phyloP scores from a whole-genome alignment of 1,284 basidiomycete genomes.

The Heterobasidion irregulare region DNA sequence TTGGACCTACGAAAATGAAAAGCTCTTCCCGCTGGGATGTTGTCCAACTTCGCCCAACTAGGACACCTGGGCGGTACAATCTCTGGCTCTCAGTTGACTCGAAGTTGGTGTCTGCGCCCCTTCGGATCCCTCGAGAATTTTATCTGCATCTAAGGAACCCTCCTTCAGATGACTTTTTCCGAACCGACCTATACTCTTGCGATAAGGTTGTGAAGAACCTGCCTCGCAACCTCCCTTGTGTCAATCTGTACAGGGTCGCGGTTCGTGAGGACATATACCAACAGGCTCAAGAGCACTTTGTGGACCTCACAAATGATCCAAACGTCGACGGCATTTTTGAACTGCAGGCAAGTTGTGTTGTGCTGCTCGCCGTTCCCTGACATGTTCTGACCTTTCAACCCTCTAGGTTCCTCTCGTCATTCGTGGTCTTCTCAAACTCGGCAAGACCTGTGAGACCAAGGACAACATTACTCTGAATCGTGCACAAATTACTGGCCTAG shows the following conservation, averaged over 20 bases:
- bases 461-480: slow-evolving; percentile 73
- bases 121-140: slow-evolving; percentile 87
- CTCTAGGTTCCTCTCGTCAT: slow-evolving; percentile 75
- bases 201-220: slow-evolving; percentile 75
- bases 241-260: slow-evolving; percentile 78
- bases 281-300: slow-evolving; percentile 85
- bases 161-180: slow-evolving; percentile 59
- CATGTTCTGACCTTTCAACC: not conserved
- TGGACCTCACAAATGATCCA: slow-evolving; percentile 87
- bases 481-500: slow-evolving; percentile 80
- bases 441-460: slow-evolving; percentile 73
- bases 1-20: slow-evolving; percentile 63
- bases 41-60: slow-evolving; percentile 79
- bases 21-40: slow-evolving; percentile 81
- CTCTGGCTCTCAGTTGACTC: slow-evolving; percentile 87
- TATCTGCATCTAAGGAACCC: slow-evolving; percentile 83
- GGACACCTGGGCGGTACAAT: slow-evolving; percentile 77
- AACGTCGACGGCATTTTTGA: slow-evolving; percentile 97
- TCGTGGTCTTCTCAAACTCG: slow-evolving; percentile 80
- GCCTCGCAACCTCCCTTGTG: slow-evolving; percentile 73
- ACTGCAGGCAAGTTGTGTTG: slow-evolving; percentile 56
- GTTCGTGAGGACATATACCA: slow-evolving; percentile 83
- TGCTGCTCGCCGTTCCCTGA: not conserved
- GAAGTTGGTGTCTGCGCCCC: slow-evolving; percentile 70
- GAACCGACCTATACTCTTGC: slow-evolving; percentile 57